Percentiles rank a stretch among this genome's conserved stretches.
phyloP scores from a whole-genome alignment of 1,284 basidiomycete genomes.

The Rhizopogon hawkerae region DNA sequence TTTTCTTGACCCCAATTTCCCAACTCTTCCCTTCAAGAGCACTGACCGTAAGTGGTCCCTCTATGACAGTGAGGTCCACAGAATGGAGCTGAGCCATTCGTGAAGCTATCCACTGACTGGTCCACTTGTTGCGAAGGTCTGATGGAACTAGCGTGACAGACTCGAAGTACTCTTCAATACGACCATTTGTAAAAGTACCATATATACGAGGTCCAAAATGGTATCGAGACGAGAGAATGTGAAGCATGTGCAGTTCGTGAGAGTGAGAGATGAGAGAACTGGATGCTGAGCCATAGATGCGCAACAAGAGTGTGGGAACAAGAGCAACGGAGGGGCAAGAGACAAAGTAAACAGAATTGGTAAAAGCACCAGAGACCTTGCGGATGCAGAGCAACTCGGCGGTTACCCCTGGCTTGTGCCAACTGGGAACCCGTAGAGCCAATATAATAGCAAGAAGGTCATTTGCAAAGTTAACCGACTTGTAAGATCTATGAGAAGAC shows the following conservation, averaged over 20 bases:
- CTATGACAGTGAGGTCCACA: constrained; percentile 71
- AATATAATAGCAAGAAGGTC: constrained; percentile 49
- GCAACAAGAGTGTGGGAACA: constrained; percentile 65
- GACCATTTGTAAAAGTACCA: constrained; percentile 89
- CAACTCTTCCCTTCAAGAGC: constrained; percentile 41
- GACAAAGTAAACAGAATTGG: constrained; percentile 93
- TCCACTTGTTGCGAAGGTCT: constrained; percentile 67
- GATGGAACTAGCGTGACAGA: constrained; percentile 68
- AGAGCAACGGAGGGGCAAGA: constrained; percentile 50
- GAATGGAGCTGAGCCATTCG: constrained; percentile 91
- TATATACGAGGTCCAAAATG: constrained; percentile 85
- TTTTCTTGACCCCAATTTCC: constrained; percentile 52
- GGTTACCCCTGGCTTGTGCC: constrained; percentile 41
- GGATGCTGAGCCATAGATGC: constrained; percentile 86
- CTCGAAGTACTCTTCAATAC: constrained; percentile 89
- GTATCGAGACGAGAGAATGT: constrained; percentile 79
- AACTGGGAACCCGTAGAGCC: constrained; percentile 47
- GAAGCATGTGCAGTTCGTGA: constrained; percentile 77
- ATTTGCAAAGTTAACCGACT: constrained; percentile 49
- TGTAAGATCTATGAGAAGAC: constrained; percentile 50
- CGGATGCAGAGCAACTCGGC: constrained; percentile 52
- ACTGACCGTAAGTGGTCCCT: constrained; percentile 32
- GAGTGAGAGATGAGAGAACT: constrained; percentile 77
- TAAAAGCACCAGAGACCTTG: constrained; percentile 86
- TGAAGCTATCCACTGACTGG: constrained; percentile 78